Percentiles rank a stretch among this genome's conserved stretches.
phyloP scores from a whole-genome alignment of 495 filamentous ascomycete genomes.

The Aspergillus nanangensis region DNA sequence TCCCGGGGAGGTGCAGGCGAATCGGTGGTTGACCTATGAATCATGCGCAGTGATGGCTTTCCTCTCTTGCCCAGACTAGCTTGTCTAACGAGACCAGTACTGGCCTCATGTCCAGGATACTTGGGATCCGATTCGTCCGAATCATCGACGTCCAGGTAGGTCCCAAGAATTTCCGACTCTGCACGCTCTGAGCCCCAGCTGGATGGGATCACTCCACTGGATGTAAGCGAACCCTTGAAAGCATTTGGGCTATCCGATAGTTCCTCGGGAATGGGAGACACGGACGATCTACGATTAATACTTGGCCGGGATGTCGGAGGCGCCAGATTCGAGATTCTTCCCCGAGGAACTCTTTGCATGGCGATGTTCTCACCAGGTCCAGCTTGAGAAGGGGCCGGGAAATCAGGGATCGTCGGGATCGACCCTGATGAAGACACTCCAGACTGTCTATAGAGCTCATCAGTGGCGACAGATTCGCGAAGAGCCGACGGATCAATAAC shows the following conservation, averaged over 20 bases:
- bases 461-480: slow-evolving; percentile 26
- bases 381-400: slow-evolving; percentile 18
- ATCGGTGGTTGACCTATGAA: slow-evolving; percentile 37
- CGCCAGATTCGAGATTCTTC: slow-evolving; percentile 23
- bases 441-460: slow-evolving; percentile 33
- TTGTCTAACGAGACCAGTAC: slow-evolving; percentile 64
- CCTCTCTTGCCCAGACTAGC: slow-evolving; percentile 73
- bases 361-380: slow-evolving; percentile 6
- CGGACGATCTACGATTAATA: slow-evolving; percentile 58
- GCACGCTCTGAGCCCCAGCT: slow-evolving; percentile 58
- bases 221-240: slow-evolving; percentile 70
- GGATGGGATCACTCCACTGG: slow-evolving; percentile 73
- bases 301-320: slow-evolving; percentile 17
- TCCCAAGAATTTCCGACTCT: slow-evolving; percentile 41
- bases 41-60: slow-evolving; percentile 66
- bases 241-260: slow-evolving; percentile 45
- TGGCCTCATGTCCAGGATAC: slow-evolving; percentile 39
- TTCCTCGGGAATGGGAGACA: slow-evolving; percentile 89
- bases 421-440: slow-evolving; percentile 28
- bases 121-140: slow-evolving; percentile 37
- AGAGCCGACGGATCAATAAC: slow-evolving; percentile 22
- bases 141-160: slow-evolving; percentile 34
- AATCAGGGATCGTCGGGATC: slow-evolving; percentile 45
- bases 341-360: slow-evolving; percentile 3
- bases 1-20: slow-evolving; percentile 15